Evolutionary conservation across 208 protist genomes (phyloP).

Genomic region (Sergeia podlipaevii): DNA sequence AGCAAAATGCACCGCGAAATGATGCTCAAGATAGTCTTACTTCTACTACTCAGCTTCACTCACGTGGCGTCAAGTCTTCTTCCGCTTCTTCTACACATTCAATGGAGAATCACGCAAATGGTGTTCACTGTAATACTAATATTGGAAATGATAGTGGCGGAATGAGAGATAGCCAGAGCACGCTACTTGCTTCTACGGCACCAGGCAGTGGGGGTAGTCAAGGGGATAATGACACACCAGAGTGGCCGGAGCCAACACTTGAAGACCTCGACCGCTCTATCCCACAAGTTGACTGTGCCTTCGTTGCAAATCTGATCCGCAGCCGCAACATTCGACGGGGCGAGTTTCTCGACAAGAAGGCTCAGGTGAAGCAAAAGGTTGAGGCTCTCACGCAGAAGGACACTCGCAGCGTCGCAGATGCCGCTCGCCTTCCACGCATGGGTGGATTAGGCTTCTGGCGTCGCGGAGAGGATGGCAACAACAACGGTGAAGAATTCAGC

Average conservation of each 20-base stretch:
- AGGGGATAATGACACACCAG: background rate
- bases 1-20: no score
- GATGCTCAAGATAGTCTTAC: no score
- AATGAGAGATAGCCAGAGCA: background rate
- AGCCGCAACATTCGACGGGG: conserved; percentile 39
- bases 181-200: background rate
- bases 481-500: conserved; percentile 17
- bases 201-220: background rate
- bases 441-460: conserved; percentile 25
- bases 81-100: no score
- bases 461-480: background rate
- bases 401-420: conserved; percentile 28
- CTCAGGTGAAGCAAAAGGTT: conserved; percentile 32
- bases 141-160: no score
- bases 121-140: no score
- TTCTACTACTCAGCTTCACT: no score
- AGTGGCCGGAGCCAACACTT: conserved; percentile 65
- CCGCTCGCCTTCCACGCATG: conserved; percentile 25
- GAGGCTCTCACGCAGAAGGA: conserved; percentile 35
- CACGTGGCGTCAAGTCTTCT: no score
- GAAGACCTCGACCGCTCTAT: conserved; percentile 72
- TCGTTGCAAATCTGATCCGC: conserved; percentile 69
- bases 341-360: conserved; percentile 50
- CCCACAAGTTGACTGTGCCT: conserved; percentile 75
- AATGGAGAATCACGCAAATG: no score